Base-by-base conservation (phyloP, 2,329 filamentous ascomycete genomes). In the Cladosporium phlei region DNA sequence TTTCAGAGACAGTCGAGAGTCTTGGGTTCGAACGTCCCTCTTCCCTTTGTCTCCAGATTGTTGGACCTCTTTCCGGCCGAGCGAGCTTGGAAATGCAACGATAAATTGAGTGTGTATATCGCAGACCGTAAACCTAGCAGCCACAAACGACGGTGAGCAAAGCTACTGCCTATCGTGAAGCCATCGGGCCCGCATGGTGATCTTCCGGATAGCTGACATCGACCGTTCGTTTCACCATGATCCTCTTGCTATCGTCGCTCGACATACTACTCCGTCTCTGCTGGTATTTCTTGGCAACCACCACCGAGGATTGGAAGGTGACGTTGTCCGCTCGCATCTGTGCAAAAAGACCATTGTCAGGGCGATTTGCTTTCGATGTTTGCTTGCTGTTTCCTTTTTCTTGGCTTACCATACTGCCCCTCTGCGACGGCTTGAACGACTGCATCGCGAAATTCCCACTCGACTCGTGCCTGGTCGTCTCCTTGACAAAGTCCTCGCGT, bases 181-280 rank as follows among this genome's bases (percentile, higher is more conserved):
- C n/a, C n/a, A n/a, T n/a, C n/a, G n/a, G n/a, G n/a, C n/a, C n/a
- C n/a, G n/a, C n/a, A n/a, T n/a, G n/a, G n/a, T n/a, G n/a, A 17
- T 32, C 25, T 2, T 32, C 19, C 7, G 29, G 9, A 30, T 25
- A 44, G 2, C 12, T 33, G 14, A 44, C 17, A n/a, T 44, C 40
- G 20, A 44, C 40, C 20, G 40, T 33, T 17, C 34, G 34, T 16
- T 16, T 22, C 3, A 44, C 29, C 40, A 44, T 44, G 9, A 44
- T 30, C 17, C 21, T 34, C 20, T 44, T 29, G 20, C 40, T 44
- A 25, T 44, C 40, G 22, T 44, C 40, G 21, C 40, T 44, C 21
- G 40, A 44, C 11, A 34, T 19, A 21, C 40, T 44, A 4, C 30
- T 7, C 11, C 40, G 22, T 14, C n/a, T 14, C 5, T 12, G 6